Evolutionary conservation across 2,329 filamentous ascomycete species (phyloP), one percentile per base, ranked within the genome.

Genomic region (Colletotrichum lentis): DNA sequence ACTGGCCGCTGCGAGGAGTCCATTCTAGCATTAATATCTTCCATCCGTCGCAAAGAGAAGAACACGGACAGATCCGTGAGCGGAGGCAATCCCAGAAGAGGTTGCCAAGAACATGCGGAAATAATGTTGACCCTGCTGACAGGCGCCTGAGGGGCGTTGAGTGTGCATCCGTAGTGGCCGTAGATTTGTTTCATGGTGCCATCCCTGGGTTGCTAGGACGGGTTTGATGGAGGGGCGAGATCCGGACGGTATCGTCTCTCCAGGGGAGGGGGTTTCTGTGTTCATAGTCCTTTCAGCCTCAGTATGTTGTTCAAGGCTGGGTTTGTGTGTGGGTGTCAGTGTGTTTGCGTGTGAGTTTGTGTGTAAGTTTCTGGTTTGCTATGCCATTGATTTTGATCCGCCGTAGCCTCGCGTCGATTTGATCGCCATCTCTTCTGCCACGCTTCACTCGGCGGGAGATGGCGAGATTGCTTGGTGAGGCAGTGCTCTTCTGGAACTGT

Each of bases 21-120:
- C 61, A 27, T 49, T 59, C 61, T 47, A 54, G 61, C 65, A 59
- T 53, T 44, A 1, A 35, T 35, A 24, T 37, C 35, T 43, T 55
- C 46, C 49, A 49, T 41, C 20, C 35, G 43, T 61, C 37, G 50
- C 49, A 59, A 41, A 37, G 8, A 69, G 60, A 31, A 57, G 61
- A 67, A 67, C 61, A 64, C 61, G 61, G 65, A 59, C 49, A 55
- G 41, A 64, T 67, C 65, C 64, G 53, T 64, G 65, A 59, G 54
- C 61, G 24, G 43, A 67, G 47, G 54, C 54, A 39, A 67, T 50
- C 61, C 47, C 54, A 14, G 54, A 59, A 50, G 54, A 49, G 31
- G 54, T 35, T 55, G 54, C 54, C 61, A 61, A 57, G 66, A 37
- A 39, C 22, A 56, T 5, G 62, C 50, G 44, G 35, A 58, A 55